Evolutionary conservation across 2,329 filamentous ascomycete species (phyloP), one percentile per base, ranked within the genome.

Genomic region (Fusarium sororula): DNA sequence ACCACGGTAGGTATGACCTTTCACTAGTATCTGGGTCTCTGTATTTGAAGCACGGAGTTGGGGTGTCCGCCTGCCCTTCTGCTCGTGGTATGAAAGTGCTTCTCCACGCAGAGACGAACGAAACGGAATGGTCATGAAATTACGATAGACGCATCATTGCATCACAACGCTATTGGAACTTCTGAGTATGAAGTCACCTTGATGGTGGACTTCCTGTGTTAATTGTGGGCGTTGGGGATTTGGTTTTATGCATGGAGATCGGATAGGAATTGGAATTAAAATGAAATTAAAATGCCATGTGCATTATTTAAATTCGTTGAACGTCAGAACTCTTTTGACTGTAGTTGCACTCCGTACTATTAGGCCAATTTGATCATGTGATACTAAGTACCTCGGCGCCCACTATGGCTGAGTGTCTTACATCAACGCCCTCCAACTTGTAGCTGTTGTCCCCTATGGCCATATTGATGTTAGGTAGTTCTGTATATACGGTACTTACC

Each of bases 11-110:
- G 84, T 87, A 87, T 85, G 70, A 76, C 80, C 79, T 81, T 82
- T 81, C 81, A 84, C 81, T 84, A 80, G 82, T 81, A 82, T 82
- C 77, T 82, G 75, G 80, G 78, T 86, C 77, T 80, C 79, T 83
- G 82, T 82, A 81, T 79, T 82, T 83, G 82, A 89, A 89, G 87
- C 87, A 83, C 84, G 88, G 88, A 83, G 87, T 88, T 86, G 81
- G 83, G 85, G 85, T 81, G 79, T 81, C 77, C 76, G 76, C 74
- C 75, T 82, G 78, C 80, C 80, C 81, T 82, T 82, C 81, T 82
- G 82, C 83, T 82, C 83, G 85, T 85, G 85, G 85, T 83, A 84
- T 81, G 85, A 87, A 87, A 86, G 83, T 79, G 82, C 82, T 84
- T 85, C 82, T 83, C 82, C 82, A 84, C 82, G 81, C 78, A 80